Conservation (phyloP, 2,329 filamentous ascomycete species). For the Aspergillus puulaauensis region DNA sequence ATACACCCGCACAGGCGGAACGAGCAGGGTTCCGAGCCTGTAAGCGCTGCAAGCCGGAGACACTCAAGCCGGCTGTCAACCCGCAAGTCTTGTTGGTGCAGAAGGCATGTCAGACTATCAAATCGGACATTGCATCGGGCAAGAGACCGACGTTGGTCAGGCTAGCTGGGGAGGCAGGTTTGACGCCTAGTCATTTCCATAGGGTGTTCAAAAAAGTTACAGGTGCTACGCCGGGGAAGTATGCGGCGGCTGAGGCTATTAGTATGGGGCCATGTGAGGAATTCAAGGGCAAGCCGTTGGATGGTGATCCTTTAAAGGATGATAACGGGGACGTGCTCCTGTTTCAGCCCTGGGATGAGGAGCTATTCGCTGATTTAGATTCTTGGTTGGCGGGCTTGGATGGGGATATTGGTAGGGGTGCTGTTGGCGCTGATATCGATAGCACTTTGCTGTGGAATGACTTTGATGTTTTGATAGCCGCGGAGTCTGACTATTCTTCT, state of each 20-base stretch:
- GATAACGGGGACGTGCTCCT: neutral
- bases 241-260: constrained; percentile 18
- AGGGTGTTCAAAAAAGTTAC: constrained; percentile 55
- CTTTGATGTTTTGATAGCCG: constrained; percentile 35
- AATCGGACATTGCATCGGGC: constrained; percentile 22
- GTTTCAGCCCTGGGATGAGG: neutral
- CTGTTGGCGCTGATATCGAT: neutral
- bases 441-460: constrained; percentile 33
- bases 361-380: neutral
- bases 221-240: constrained; percentile 51
- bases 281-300: neutral
- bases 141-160: constrained; percentile 43
- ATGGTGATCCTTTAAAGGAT: neutral
- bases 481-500: constrained; percentile 19
- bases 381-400: neutral
- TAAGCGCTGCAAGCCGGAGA: constrained; percentile 55
- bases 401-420: neutral
- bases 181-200: constrained; percentile 56
- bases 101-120: constrained; percentile 33
- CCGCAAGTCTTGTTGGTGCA: constrained; percentile 33
- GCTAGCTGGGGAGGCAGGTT: constrained; percentile 47
- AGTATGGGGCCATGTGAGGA: neutral
- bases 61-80: constrained; percentile 24
- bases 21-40: constrained; percentile 54
- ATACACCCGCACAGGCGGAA: constrained; percentile 48